A percentile compares a stretch with the other conserved stretches of the same genome.
Evolutionary conservation across 2,329 filamentous ascomycete genomes (phyloP).

Genomic region (Westerdykella ornata): DNA sequence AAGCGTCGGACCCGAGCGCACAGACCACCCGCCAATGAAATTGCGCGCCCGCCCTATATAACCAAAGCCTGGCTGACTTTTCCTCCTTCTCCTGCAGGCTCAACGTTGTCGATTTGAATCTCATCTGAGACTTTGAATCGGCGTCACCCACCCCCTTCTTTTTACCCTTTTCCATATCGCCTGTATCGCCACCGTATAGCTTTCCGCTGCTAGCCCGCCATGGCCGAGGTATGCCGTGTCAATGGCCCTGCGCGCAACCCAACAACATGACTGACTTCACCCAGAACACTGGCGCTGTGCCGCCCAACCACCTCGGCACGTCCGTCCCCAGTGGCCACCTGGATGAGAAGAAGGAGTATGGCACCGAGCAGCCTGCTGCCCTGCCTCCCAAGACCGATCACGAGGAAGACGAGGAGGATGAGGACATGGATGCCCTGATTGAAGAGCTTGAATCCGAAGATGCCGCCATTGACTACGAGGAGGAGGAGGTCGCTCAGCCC

Average conservation of each 20-base stretch:
- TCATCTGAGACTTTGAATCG: constrained; percentile 1
- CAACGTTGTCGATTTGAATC: constrained; percentile 3
- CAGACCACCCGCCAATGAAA: constrained; percentile 7
- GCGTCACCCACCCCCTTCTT: constrained; percentile 4
- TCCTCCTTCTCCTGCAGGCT: constrained; percentile 2
- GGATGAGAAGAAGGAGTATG: constrained; percentile 26
- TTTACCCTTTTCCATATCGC: constrained; percentile 1
- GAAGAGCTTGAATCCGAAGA: constrained; percentile 81
- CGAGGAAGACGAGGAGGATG: constrained; percentile 66
- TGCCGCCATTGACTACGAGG: constrained; percentile 59
- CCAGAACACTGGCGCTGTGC: constrained; percentile 10
- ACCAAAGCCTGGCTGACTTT: constrained; percentile 5
- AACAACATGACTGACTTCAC: constrained; percentile 6
- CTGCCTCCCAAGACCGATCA: constrained; percentile 13
- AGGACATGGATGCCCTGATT: constrained; percentile 80
- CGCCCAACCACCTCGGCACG: constrained; percentile 23
- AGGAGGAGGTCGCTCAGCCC: constrained; percentile 48
- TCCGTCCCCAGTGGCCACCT: constrained; percentile 19
- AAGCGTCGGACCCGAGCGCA: constrained; percentile 1
- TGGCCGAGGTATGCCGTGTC: constrained; percentile 16
- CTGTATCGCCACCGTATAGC: constrained; percentile 1
- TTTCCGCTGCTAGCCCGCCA: not conserved
- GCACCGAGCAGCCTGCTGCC: constrained; percentile 10
- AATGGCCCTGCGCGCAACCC: constrained; percentile 1
- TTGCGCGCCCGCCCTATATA: constrained; percentile 5